These are phyloP conservation scores for Pestalotiopsis sp. DNA, from an alignment of 2,329 filamentous ascomycete species.

Conservation along the genomic window DNA sequence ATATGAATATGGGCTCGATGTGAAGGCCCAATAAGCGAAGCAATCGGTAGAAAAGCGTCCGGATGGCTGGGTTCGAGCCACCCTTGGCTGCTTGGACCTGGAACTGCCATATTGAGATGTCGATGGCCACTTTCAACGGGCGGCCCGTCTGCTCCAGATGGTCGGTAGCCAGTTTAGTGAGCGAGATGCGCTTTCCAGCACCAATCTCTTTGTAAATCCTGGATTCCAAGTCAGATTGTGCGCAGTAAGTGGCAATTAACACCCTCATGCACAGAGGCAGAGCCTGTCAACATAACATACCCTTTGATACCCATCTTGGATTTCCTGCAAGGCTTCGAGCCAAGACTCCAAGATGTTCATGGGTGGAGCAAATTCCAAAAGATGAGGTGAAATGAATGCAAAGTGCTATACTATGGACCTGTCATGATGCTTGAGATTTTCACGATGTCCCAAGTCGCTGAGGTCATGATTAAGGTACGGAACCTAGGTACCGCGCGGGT, in stretches of 20 bases:
- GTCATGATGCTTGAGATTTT: background rate
- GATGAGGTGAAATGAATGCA: background rate
- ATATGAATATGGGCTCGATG: constrained; percentile 88
- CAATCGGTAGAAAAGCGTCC: constrained; percentile 91
- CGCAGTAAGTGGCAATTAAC: background rate
- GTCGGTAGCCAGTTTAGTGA: constrained; percentile 80
- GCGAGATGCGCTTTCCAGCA: constrained; percentile 73
- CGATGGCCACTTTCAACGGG: constrained; percentile 85
- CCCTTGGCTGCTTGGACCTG: constrained; percentile 85
- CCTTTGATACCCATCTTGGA: constrained; percentile 66
- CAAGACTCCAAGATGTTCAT: background rate
- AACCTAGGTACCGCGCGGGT: background rate
- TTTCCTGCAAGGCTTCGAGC: constrained; percentile 1
- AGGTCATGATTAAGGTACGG: background rate
- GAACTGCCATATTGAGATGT: constrained; percentile 97
- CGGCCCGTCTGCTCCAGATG: constrained; percentile 70
- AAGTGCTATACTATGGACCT: background rate
- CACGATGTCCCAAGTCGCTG: background rate
- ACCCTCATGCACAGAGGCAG: constrained; percentile 11
- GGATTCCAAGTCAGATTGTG: constrained; percentile 17
- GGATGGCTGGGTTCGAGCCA: constrained; percentile 84
- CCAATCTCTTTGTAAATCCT: constrained; percentile 93
- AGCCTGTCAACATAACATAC: constrained; percentile 35
- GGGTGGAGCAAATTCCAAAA: background rate
- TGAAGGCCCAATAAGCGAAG: constrained; percentile 73